Conservation (phyloP, 106 monocot genomes). For the Ottelia alismoides region DNA sequence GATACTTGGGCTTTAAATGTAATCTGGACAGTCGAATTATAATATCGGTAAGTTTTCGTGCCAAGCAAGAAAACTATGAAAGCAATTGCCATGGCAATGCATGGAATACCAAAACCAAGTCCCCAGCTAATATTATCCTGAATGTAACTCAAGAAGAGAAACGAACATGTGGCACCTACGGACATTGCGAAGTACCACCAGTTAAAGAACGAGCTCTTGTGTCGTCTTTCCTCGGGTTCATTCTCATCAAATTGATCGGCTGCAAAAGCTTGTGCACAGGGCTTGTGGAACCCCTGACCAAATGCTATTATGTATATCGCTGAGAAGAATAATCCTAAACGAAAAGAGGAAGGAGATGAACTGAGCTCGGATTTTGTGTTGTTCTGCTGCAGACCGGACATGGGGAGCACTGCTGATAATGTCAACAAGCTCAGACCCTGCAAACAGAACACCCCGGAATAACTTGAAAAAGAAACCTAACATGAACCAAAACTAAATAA, state of each 20-base stretch:
- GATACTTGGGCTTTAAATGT: too few relatives aligned
- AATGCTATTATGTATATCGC: conserved; percentile 22
- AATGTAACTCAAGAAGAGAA: conserved; percentile 14
- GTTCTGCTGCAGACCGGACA: not conserved
- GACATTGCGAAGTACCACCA: conserved; percentile 34
- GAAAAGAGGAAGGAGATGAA: not conserved
- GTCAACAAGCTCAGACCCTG: conserved; percentile 18
- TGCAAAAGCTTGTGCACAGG: conserved; percentile 30
- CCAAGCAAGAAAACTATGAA: conserved; percentile 19
- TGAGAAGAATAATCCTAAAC: conserved; percentile 17
- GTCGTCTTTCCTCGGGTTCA: conserved; percentile 12
- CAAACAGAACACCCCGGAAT: too few relatives aligned
- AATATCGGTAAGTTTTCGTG: conserved; percentile 23
- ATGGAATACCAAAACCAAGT: conserved; percentile 26
- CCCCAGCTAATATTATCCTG: conserved; percentile 33
- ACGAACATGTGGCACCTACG: conserved; percentile 9
- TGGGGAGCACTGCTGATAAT: conserved; percentile 4
- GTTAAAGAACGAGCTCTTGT: conserved; percentile 29
- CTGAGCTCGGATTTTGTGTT: too few relatives aligned
- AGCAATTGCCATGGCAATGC: conserved; percentile 18
- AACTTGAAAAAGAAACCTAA: too few relatives aligned
- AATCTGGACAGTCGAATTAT: too few relatives aligned
- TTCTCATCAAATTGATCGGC: conserved; percentile 36
- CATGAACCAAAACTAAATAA: too few relatives aligned
- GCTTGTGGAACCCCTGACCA: conserved; percentile 30